A percentile compares a stretch with the other conserved stretches of the same genome.
Conservation (phyloP, 2,329 filamentous ascomycete genomes). For the Colletotrichum cuscutae region DNA sequence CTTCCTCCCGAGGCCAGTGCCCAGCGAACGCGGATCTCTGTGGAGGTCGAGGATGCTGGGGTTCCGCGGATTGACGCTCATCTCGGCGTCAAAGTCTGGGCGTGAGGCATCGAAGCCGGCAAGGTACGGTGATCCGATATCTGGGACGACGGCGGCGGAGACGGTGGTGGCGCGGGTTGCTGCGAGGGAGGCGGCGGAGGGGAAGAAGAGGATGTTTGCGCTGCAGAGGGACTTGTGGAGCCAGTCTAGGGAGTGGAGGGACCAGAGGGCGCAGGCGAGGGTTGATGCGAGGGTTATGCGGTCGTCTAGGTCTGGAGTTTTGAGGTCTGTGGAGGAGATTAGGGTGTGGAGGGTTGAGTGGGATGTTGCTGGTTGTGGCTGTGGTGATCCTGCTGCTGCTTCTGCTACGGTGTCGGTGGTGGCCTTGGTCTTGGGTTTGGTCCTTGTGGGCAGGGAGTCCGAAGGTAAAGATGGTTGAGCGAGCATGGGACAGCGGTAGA, state of each 20-base stretch:
- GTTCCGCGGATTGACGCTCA: conserved; percentile 51
- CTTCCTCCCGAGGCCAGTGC: conserved; percentile 45
- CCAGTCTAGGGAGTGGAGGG: conserved; percentile 65
- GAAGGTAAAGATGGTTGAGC: background rate
- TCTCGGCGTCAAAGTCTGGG: conserved; percentile 59
- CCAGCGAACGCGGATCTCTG: conserved; percentile 45
- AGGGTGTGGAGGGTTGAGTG: background rate
- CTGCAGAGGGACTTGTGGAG: conserved; percentile 67
- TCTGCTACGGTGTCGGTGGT: background rate
- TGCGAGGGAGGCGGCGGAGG: conserved; percentile 49
- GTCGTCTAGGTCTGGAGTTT: conserved; percentile 56
- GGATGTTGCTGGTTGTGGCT: background rate
- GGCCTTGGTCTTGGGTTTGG: conserved; percentile 40
- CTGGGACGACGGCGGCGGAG: conserved; percentile 49
- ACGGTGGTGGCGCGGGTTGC: conserved; percentile 45
- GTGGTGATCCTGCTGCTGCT: background rate
- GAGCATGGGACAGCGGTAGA: conserved; percentile 44
- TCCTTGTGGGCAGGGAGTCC: background rate
- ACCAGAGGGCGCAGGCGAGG: conserved; percentile 57
- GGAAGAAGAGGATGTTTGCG: conserved; percentile 65
- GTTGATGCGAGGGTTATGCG: conserved; percentile 53
- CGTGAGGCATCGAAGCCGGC: conserved; percentile 66
- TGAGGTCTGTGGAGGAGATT: conserved; percentile 46
- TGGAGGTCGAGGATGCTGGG: background rate
- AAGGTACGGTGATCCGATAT: conserved; percentile 55